Percentiles rank a stretch among this genome's conserved stretches.
Evolutionary conservation across 1,284 basidiomycete genomes (phyloP).

Genomic region (Cutaneotrichosporon dermatis): DNA sequence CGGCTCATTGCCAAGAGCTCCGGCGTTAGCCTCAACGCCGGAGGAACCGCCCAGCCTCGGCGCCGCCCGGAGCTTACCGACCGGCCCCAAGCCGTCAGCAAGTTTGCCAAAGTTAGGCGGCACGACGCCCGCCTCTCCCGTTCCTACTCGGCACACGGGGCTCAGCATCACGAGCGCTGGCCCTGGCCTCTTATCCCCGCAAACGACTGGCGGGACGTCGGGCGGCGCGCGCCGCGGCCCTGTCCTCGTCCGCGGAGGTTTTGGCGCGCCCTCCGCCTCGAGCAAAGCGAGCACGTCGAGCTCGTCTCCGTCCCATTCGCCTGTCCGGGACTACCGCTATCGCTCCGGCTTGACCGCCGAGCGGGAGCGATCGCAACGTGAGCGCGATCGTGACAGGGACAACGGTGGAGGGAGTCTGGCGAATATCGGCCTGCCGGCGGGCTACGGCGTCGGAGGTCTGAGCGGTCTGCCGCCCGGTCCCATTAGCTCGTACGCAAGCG

Average conservation of each 20-base stretch:
- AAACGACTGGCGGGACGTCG: constrained; percentile 29
- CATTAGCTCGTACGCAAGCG: not conserved
- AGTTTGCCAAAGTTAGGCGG: not conserved
- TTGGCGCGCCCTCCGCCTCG: constrained; percentile 21
- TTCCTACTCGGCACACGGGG: not conserved
- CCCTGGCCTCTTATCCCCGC: constrained; percentile 24
- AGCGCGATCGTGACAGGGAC: not conserved
- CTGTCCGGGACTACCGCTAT: constrained; percentile 17
- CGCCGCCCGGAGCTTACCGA: not conserved
- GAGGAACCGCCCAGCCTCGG: constrained; percentile 1
- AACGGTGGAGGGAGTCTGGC: not conserved
- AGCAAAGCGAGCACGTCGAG: constrained; percentile 13
- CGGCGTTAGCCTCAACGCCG: constrained; percentile 2
- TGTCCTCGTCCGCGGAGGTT: constrained; percentile 47
- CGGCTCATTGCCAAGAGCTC: not conserved
- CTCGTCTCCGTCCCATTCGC: constrained; percentile 24
- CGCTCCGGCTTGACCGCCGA: constrained; percentile 4
- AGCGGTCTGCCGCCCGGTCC: not conserved
- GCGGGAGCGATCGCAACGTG: constrained; percentile 2
- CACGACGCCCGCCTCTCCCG: not conserved
- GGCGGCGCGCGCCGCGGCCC: constrained; percentile 31
- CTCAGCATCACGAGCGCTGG: not conserved
- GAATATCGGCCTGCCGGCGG: not conserved
- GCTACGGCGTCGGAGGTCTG: not conserved
- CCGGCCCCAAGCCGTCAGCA: not conserved